Conservation (phyloP, 331 rosid species). For the Erythrophleum ivorense region DNA sequence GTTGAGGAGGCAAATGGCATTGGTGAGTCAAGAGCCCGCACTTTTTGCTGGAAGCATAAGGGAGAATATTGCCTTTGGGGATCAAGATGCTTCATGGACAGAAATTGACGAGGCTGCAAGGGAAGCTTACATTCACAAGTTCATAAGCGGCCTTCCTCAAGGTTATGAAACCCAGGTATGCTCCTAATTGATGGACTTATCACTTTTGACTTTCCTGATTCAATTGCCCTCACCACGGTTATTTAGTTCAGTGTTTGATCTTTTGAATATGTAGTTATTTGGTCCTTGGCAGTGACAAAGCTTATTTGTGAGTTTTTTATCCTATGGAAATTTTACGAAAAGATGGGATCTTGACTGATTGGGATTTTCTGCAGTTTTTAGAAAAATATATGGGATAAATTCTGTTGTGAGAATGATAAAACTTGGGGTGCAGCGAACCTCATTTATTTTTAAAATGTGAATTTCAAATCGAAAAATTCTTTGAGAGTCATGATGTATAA, state of each 20-base stretch:
- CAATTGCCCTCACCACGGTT: no score
- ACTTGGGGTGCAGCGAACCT: no score
- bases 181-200: background rate
- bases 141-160: slow-evolving; percentile 86
- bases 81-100: slow-evolving; percentile 72
- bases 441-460: no score
- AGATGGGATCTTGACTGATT: no score
- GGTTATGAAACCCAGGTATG: slow-evolving; percentile 92
- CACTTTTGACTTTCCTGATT: background rate
- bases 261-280: background rate
- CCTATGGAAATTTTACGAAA: no score
- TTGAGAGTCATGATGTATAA: no score
- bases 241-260: background rate
- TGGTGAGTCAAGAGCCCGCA: slow-evolving; percentile 93
- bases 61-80: slow-evolving; percentile 85
- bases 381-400: no score
- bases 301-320: no score
- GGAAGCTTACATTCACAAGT: slow-evolving; percentile 79
- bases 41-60: slow-evolving; percentile 79
- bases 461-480: no score
- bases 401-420: no score
- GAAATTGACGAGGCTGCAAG: slow-evolving; percentile 88
- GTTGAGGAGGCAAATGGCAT: slow-evolving; percentile 81
- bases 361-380: no score
- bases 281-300: no score